Evolutionary conservation across 2,329 filamentous ascomycete species (phyloP).

Genomic region (Septoria linicola): DNA sequence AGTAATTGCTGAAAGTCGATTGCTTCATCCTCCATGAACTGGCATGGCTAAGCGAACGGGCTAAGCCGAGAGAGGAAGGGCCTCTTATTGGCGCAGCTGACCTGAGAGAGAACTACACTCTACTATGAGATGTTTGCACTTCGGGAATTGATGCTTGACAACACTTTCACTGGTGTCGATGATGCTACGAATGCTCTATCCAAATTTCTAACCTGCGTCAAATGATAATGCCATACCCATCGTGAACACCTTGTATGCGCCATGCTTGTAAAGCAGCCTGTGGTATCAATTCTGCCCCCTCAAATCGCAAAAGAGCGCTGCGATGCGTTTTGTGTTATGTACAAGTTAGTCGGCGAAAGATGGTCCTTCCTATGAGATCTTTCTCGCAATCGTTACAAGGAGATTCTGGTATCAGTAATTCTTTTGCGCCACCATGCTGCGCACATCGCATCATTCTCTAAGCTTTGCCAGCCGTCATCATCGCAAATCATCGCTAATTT

Average conservation of each 20-base stretch:
- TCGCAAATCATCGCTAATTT: slow-evolving; percentile 20
- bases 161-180: background rate
- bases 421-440: slow-evolving; percentile 2
- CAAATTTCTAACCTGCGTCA: slow-evolving; percentile 4
- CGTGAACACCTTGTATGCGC: slow-evolving; percentile 7
- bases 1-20: slow-evolving; percentile 13
- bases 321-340: slow-evolving; percentile 9
- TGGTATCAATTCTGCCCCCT: slow-evolving; percentile 12
- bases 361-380: background rate
- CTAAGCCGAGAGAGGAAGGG: too few relatives aligned
- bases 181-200: slow-evolving; percentile 7
- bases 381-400: slow-evolving; percentile 7
- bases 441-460: slow-evolving; percentile 3
- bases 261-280: slow-evolving; percentile 10
- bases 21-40: slow-evolving; percentile 12
- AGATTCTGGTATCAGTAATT: slow-evolving; percentile 1
- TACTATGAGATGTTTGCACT: too few relatives aligned
- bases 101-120: too few relatives aligned
- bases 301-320: slow-evolving; percentile 10
- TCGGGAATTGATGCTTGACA: too few relatives aligned
- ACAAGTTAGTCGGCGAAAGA: slow-evolving; percentile 10
- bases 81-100: too few relatives aligned
- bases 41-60: background rate
- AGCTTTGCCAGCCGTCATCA: slow-evolving; percentile 15
- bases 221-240: background rate